Conservation (phyloP, 768 basidiomycete genomes). For the Cystobasidium tubakii region DNA sequence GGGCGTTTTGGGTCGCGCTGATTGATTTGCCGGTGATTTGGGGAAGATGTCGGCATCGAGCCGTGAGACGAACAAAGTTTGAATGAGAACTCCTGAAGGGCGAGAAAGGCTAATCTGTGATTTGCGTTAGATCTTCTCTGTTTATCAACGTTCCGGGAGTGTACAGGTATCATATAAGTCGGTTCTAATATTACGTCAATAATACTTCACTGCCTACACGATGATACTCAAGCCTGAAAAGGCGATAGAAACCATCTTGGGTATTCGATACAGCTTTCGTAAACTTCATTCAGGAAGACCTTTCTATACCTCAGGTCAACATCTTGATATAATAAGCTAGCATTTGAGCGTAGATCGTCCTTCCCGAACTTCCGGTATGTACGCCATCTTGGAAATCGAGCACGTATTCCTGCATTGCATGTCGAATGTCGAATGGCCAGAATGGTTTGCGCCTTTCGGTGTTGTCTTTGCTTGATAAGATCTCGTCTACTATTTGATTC, state of each 20-base stretch:
- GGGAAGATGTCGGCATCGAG: not conserved
- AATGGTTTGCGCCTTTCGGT: not conserved
- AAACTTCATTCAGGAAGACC: too few species aligned
- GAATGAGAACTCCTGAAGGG: not conserved
- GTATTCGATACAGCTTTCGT: too few species aligned
- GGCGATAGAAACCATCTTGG: too few species aligned
- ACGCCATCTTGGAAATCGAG: conserved; percentile 8
- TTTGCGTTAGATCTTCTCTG: too few species aligned
- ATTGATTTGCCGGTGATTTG: not conserved
- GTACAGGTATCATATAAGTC: too few species aligned
- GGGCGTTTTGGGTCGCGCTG: too few species aligned
- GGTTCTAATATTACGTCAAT: too few species aligned
- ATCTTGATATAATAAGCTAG: conserved; percentile 13
- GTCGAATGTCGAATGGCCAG: conserved; percentile 6
- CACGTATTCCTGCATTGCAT: conserved; percentile 7
- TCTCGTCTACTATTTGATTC: conserved; percentile 9
- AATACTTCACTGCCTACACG: too few species aligned
- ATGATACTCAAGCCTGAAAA: too few species aligned
- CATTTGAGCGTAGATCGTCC: not conserved
- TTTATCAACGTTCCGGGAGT: too few species aligned
- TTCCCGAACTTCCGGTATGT: conserved; percentile 4
- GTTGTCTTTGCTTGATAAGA: not conserved
- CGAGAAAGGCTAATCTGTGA: too few species aligned
- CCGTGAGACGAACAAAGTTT: not conserved
- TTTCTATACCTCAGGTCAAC: not conserved